These are phyloP conservation scores for Spongiforma sp. DNA, from an alignment of 1,284 basidiomycete species.

Conservation along the genomic window DNA sequence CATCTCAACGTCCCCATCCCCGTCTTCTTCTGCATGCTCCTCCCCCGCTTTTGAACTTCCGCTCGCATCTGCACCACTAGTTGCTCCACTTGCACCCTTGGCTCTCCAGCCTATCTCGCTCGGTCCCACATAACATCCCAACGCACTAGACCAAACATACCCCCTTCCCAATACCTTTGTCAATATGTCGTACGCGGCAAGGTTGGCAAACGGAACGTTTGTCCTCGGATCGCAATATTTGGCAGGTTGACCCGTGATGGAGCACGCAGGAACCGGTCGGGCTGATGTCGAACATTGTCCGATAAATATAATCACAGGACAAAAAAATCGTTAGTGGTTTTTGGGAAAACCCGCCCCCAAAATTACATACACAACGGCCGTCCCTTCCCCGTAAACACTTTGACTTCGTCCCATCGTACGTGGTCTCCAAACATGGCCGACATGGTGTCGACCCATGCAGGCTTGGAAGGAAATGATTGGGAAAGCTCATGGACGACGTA, in stretches of 20 bases:
- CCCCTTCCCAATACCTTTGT: conserved; percentile 64
- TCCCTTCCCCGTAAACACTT: conserved; percentile 62
- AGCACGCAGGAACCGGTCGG: conserved; percentile 64
- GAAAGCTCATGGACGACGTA: conserved; percentile 67
- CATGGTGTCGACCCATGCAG: conserved; percentile 75
- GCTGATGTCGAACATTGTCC: conserved; percentile 44
- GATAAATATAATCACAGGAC: too few relatives aligned
- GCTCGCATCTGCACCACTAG: not conserved
- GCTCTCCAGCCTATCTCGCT: not conserved
- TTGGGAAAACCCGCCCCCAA: not conserved
- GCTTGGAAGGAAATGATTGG: conserved; percentile 52
- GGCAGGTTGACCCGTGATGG: conserved; percentile 66
- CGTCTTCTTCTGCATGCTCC: not conserved
- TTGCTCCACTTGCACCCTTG: not conserved
- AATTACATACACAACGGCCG: conserved; percentile 57
- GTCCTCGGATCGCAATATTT: conserved; percentile 79
- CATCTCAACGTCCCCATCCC: not conserved
- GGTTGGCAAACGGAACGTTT: conserved; percentile 76
- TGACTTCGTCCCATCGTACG: conserved; percentile 71
- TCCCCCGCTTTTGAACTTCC: not conserved
- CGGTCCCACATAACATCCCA: conserved; percentile 58
- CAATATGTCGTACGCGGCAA: conserved; percentile 66
- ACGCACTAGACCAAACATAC: conserved; percentile 63
- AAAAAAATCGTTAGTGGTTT: too few relatives aligned
- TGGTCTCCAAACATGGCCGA: conserved; percentile 77